Evolutionary conservation across 495 filamentous ascomycete species (phyloP).

Genomic region (Viridothelium virens): DNA sequence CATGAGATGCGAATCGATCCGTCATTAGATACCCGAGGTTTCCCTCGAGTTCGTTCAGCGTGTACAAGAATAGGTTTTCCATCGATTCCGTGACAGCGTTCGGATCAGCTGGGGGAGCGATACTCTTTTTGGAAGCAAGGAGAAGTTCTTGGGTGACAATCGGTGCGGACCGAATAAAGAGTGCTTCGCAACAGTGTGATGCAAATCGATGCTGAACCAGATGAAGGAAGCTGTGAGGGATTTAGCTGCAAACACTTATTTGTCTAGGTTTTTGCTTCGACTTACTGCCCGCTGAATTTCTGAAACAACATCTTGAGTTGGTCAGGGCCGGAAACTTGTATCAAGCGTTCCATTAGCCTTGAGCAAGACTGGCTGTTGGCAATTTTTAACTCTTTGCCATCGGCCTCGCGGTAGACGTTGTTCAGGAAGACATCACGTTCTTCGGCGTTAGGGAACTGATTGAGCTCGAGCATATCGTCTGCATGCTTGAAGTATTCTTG

Average conservation of each 20-base stretch:
- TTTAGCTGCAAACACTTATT: constrained; percentile 70
- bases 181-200: constrained; percentile 89
- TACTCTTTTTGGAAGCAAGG: constrained; percentile 39
- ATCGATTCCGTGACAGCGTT: constrained; percentile 50
- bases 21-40: constrained; percentile 78
- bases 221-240: constrained; percentile 56
- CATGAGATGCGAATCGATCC: constrained; percentile 85
- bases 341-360: constrained; percentile 81
- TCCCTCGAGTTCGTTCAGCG: constrained; percentile 74
- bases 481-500: constrained; percentile 89
- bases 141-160: constrained; percentile 65
- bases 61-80: constrained; percentile 75
- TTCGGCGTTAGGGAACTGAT: constrained; percentile 71
- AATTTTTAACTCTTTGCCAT: constrained; percentile 90
- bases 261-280: constrained; percentile 58
- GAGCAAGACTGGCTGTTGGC: constrained; percentile 93
- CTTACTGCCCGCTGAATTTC: constrained; percentile 72
- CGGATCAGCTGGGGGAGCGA: constrained; percentile 35
- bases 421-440: constrained; percentile 72
- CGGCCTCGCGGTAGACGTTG: constrained; percentile 77
- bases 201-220: constrained; percentile 92
- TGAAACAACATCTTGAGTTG: constrained; percentile 82
- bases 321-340: constrained; percentile 64
- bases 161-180: constrained; percentile 75
- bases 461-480: constrained; percentile 78